Base-by-base conservation (phyloP, 148 eudicot species). In the Amaranthus hypochondriacus region DNA sequence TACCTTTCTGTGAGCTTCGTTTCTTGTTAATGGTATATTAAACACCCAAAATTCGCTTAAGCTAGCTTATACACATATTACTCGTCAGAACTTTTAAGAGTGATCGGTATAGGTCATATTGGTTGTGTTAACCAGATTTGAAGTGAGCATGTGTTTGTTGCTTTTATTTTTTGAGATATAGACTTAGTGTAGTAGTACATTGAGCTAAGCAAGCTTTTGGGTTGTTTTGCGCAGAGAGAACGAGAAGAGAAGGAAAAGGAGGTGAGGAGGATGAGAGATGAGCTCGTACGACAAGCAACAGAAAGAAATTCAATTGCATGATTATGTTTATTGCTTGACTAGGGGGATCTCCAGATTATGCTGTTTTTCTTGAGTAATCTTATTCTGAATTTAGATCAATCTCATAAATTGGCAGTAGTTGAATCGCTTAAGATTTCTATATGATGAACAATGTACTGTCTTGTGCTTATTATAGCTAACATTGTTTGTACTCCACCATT, bases 191-290 rank as follows among this genome's bases (percentile, higher is more conserved):
- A 28, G 39, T 28, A 28, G 39, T 39, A 6, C 43, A 7, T 69
- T 66, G 5, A 50, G n/a, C 48, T 76, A 57, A 76, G 49, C 11
- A 56, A 11, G 56, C 54, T 13, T 56, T 8, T 71, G 12, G 42
- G 74, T 0, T 69, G 43, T 72, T 69, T 59, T 73, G 39, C 71
- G 87, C 92, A 92, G 97, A 75, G 78, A 73, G 95, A 92, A 80
- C 84, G 79, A 76, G 82, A 88, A 87, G 89, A 86, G 87, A 87
- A 73, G 79, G 94, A 89, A 75, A 87, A 73, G 46, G 87, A 87
- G 82, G 78, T 91, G 68, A 86, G 80, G 77, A 86, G 86, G 66
- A 82, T 89, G 88, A 88, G 89, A 68, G 89, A 81, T 57, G 86
- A 89, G 74, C 70, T 92, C 71, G 39, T 84, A 46, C 81, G 78